These are phyloP conservation scores for Botrytis deweyae DNA, from an alignment of 2,329 filamentous ascomycete genomes.

Conservation along the genomic window DNA sequence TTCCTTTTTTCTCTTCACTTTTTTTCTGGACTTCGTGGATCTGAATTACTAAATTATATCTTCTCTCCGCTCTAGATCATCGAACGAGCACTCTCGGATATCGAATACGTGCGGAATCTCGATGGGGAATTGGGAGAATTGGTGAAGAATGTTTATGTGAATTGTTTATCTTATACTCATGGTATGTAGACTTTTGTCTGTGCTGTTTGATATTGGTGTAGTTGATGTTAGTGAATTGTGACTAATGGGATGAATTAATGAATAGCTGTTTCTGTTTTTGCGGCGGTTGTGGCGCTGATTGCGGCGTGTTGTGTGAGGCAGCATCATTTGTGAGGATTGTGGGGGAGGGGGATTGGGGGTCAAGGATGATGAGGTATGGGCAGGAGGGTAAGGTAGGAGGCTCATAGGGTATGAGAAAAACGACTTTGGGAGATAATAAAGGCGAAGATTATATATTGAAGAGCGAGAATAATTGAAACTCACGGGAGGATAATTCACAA, in stretches of 20 bases:
- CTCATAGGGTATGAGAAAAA: too few relatives aligned
- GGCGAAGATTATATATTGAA: background rate
- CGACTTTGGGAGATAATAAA: background rate
- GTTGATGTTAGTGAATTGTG: background rate
- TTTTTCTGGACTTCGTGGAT: background rate
- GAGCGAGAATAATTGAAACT: background rate
- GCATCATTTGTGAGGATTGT: background rate
- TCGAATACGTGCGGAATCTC: constrained; percentile 26
- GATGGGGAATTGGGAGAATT: constrained; percentile 24
- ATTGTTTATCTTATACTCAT: constrained; percentile 31
- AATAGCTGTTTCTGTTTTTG: background rate
- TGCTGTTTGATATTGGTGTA: background rate
- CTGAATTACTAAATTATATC: background rate
- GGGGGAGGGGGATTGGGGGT: background rate
- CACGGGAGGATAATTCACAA: background rate
- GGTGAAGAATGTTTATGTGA: constrained; percentile 29
- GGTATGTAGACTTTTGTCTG: constrained; percentile 19
- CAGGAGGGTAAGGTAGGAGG: too few relatives aligned
- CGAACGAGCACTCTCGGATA: constrained; percentile 24
- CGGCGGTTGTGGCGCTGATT: background rate
- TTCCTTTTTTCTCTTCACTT: background rate
- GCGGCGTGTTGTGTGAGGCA: constrained; percentile 5
- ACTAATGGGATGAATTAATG: background rate
- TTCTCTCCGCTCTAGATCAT: constrained; percentile 23
- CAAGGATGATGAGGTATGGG: background rate